Conservation (phyloP, 768 basidiomycete species). For the Podaxis sp. region DNA sequence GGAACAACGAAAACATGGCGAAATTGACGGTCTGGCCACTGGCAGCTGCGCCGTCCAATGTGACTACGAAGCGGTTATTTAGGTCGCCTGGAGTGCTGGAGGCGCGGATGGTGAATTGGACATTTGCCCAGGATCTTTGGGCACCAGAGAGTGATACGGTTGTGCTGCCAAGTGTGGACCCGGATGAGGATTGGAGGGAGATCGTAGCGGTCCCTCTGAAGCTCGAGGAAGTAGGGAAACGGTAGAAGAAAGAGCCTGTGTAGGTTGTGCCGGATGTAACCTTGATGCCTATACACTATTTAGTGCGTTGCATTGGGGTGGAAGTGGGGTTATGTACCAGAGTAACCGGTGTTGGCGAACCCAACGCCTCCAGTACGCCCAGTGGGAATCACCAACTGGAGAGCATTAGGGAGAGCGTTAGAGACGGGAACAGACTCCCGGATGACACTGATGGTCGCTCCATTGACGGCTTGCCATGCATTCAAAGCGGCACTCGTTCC, state of each 20-base stretch:
- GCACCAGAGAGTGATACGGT: constrained; percentile 38
- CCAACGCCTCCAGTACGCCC: constrained; percentile 42
- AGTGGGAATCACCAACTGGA: constrained; percentile 47
- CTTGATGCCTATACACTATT: constrained; percentile 45
- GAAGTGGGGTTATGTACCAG: constrained; percentile 34
- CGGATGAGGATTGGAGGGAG: constrained; percentile 44
- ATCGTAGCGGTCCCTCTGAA: constrained; percentile 42
- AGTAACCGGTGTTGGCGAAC: constrained; percentile 59
- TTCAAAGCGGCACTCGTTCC: constrained; percentile 48
- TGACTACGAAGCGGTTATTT: constrained; percentile 53
- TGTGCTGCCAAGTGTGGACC: constrained; percentile 41
- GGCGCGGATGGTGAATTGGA: constrained; percentile 43
- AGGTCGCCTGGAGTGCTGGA: constrained; percentile 37
- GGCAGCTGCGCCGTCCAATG: constrained; percentile 41
- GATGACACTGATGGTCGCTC: constrained; percentile 48
- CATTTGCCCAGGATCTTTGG: constrained; percentile 50
- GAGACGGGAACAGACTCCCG: constrained; percentile 54
- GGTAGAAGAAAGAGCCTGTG: constrained; percentile 60
- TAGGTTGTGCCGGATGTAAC: constrained; percentile 52
- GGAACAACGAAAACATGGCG: constrained; percentile 64
- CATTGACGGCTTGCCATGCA: constrained; percentile 52
- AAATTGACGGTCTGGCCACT: constrained; percentile 51
- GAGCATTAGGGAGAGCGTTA: constrained; percentile 59
- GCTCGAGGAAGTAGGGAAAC: constrained; percentile 45
- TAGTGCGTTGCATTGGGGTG: neutral